Conservation (phyloP, 1,284 basidiomycete genomes). For the Leccinum pachyderme region DNA sequence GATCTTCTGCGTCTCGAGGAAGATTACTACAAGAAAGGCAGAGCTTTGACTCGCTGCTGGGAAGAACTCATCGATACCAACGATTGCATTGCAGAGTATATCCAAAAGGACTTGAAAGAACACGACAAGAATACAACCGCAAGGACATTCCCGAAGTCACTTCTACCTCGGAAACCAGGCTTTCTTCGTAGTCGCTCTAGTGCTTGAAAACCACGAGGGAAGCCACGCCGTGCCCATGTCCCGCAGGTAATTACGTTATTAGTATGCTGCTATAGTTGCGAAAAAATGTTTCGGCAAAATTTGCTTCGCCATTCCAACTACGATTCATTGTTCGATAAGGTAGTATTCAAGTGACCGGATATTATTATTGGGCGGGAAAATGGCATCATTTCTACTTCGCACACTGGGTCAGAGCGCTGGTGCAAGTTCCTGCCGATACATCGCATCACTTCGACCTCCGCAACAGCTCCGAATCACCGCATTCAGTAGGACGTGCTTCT, state of each 20-base stretch:
- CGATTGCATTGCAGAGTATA: conserved; percentile 23
- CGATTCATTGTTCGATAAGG: neutral
- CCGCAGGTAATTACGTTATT: neutral
- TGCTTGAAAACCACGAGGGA: neutral
- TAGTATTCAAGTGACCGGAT: neutral
- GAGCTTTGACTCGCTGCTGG: conserved; percentile 30
- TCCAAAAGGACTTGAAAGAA: conserved; percentile 34
- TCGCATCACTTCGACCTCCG: neutral
- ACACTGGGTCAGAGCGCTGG: conserved; percentile 1
- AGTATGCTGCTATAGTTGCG: neutral
- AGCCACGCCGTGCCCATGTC: neutral
- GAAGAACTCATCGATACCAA: conserved; percentile 38
- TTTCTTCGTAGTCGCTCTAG: conserved; percentile 11
- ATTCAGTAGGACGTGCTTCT: conserved; percentile 13
- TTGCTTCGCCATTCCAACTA: neutral
- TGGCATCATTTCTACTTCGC: conserved; percentile 13
- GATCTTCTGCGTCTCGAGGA: conserved; percentile 41
- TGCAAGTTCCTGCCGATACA: neutral
- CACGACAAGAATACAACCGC: conserved; percentile 37
- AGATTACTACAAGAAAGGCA: conserved; percentile 39
- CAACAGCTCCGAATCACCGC: neutral
- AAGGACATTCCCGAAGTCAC: conserved; percentile 38
- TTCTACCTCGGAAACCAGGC: conserved; percentile 28
- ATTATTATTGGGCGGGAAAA: neutral
- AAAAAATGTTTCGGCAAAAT: neutral